Conservation (phyloP, 257 asterid species). For the Petunia secreta region DNA sequence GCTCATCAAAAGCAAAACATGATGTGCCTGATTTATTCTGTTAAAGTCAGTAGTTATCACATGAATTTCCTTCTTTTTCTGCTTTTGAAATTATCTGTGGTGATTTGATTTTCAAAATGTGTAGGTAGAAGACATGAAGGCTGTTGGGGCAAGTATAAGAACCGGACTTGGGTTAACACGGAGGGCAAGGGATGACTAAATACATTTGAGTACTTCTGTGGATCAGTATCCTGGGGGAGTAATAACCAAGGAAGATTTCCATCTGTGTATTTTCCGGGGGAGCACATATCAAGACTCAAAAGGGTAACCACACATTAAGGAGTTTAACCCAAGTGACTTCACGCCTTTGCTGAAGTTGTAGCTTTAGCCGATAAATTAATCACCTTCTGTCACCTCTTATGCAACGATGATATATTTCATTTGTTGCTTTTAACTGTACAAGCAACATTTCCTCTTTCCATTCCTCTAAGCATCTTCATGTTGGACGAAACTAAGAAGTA, state of each 20-base stretch:
- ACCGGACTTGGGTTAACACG: conserved; percentile 54
- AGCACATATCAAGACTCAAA: background rate
- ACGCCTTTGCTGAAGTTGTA: too few species aligned
- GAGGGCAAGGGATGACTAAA: conserved; percentile 45
- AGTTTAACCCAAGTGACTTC: too few species aligned
- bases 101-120: conserved; percentile 15
- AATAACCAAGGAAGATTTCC: background rate
- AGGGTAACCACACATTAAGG: background rate
- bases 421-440: too few species aligned
- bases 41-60: too few species aligned
- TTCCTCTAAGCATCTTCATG: too few species aligned
- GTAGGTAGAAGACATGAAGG: conserved; percentile 73
- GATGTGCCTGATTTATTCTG: too few species aligned
- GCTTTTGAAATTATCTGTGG: background rate
- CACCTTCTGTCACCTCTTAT: too few species aligned
- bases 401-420: too few species aligned
- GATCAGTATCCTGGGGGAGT: background rate
- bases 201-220: background rate
- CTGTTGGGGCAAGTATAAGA: conserved; percentile 61
- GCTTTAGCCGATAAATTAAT: too few species aligned
- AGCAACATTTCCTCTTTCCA: too few species aligned
- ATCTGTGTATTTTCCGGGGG: conserved; percentile 10
- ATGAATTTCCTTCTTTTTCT: background rate
- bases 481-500: too few species aligned
- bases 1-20: too few species aligned